These are phyloP conservation scores for Setomelanomma holmii DNA, from an alignment of 2,329 filamentous ascomycete genomes.

Conservation along the genomic window DNA sequence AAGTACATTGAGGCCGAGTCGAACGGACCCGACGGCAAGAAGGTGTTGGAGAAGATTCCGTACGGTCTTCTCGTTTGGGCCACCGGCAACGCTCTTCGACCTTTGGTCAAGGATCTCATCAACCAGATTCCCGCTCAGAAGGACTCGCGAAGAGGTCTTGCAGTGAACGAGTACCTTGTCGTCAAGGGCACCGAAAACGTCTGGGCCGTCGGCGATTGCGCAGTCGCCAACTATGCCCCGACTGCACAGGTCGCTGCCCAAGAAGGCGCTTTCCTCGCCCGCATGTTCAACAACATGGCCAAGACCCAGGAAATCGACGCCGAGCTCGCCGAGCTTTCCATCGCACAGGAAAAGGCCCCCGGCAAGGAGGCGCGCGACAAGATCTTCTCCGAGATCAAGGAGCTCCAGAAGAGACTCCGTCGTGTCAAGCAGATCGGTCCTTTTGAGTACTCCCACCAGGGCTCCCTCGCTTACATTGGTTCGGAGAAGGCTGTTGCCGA, in stretches of 20 bases:
- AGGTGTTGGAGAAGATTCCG: conserved; percentile 80
- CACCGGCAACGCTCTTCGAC: conserved; percentile 92
- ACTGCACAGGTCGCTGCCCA: conserved; percentile 96
- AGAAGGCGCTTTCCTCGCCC: conserved; percentile 92
- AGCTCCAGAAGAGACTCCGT: conserved; percentile 83
- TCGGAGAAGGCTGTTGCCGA: conserved; percentile 98
- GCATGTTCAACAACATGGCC: conserved; percentile 98
- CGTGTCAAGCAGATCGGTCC: conserved; percentile 94
- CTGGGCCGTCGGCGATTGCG: conserved; percentile 98
- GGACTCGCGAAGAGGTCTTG: conserved; percentile 90
- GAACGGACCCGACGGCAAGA: conserved; percentile 81
- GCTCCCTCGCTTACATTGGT: conserved; percentile 95
- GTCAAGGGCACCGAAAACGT: conserved; percentile 97
- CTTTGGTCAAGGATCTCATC: conserved; percentile 91
- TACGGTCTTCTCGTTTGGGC: conserved; percentile 98
- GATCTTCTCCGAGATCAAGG: conserved; percentile 78
- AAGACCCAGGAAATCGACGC: conserved; percentile 85
- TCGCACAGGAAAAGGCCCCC: conserved; percentile 68
- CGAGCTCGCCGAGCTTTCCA: conserved; percentile 74
- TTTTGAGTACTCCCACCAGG: conserved; percentile 98
- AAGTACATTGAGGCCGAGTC: conserved; percentile 91
- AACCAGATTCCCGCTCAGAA: conserved; percentile 90
- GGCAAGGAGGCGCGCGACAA: conserved; percentile 66
- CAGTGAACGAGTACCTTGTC: conserved; percentile 98
- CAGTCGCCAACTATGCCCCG: conserved; percentile 95